A percentile compares a stretch with the other conserved stretches of the same genome.
These are phyloP conservation scores for Cutaneotrichosporon arboriforme DNA, from an alignment of 1,284 basidiomycete genomes.

Conservation along the genomic window DNA sequence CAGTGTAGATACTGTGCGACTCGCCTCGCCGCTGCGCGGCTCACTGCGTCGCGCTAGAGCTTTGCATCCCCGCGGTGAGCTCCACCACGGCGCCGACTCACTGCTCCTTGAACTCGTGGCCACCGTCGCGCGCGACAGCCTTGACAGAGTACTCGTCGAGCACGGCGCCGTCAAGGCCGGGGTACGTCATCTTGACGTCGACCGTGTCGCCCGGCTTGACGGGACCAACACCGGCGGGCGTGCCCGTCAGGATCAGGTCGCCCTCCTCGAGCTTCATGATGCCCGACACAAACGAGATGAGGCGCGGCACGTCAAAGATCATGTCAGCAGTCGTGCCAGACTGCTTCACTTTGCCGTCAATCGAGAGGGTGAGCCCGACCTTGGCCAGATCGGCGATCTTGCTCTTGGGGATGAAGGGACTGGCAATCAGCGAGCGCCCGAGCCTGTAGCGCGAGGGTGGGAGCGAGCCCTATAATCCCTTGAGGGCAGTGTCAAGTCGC, in stretches of 20 bases:
- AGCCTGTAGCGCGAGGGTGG: not conserved
- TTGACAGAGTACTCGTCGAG: constrained; percentile 61
- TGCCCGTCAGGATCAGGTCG: constrained; percentile 78
- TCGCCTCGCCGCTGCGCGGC: no score
- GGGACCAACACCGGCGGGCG: constrained; percentile 83
- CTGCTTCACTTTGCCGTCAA: constrained; percentile 80
- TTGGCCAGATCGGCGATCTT: constrained; percentile 67
- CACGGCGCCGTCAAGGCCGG: constrained; percentile 56
- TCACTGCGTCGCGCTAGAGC: no score
- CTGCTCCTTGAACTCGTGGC: constrained; percentile 57
- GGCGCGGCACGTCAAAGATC: constrained; percentile 86
- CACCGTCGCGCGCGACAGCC: constrained; percentile 62
- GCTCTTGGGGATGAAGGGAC: constrained; percentile 73
- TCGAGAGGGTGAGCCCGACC: constrained; percentile 56
- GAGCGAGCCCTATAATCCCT: no score
- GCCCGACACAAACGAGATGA: constrained; percentile 85
- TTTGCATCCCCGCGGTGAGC: no score
- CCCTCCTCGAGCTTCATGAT: constrained; percentile 97
- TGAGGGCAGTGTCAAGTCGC: no score
- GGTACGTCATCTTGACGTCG: constrained; percentile 61
- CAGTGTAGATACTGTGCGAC: no score
- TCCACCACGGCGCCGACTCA: not conserved
- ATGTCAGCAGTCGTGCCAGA: constrained; percentile 80
- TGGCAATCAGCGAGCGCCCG: constrained; percentile 34
- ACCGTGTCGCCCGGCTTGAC: constrained; percentile 72